These are phyloP conservation scores for Monosporascus ibericus DNA, from an alignment of 2,329 filamentous ascomycete genomes.

Conservation along the genomic window DNA sequence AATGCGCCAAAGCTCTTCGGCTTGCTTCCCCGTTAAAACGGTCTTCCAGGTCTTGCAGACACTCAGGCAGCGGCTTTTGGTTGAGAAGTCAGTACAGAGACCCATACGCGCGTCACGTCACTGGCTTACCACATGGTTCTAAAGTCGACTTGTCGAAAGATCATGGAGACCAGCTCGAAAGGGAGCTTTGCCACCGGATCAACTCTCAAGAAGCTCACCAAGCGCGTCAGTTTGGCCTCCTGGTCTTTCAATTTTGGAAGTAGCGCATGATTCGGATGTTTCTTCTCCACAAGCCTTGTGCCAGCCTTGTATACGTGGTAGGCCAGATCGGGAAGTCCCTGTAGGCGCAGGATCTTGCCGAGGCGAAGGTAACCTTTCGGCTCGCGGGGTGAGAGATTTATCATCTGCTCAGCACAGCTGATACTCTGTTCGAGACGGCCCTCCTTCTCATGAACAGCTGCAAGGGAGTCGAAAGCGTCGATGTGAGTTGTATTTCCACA, in stretches of 20 bases:
- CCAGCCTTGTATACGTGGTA: constrained; percentile 19
- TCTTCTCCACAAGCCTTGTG: constrained; percentile 17
- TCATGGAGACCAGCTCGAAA: constrained; percentile 19
- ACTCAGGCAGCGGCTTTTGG: constrained; percentile 15
- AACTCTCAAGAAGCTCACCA: constrained; percentile 7
- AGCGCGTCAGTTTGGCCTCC: constrained; percentile 10
- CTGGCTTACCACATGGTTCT: constrained; percentile 14
- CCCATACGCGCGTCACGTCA: background rate
- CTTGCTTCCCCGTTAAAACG: constrained; percentile 8
- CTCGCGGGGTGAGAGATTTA: constrained; percentile 21
- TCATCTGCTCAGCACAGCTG: constrained; percentile 16
- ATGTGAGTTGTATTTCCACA: constrained; percentile 19
- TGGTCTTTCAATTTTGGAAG: constrained; percentile 13
- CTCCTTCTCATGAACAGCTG: constrained; percentile 16
- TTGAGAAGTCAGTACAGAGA: background rate
- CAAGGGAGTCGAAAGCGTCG: constrained; percentile 18
- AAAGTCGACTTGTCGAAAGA: constrained; percentile 17
- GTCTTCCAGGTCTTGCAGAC: constrained; percentile 21
- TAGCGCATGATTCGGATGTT: constrained; percentile 14
- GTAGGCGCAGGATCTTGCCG: constrained; percentile 19
- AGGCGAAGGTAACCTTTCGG: constrained; percentile 23
- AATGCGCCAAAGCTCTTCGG: constrained; percentile 14
- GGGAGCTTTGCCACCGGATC: constrained; percentile 19
- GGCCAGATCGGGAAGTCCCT: constrained; percentile 10
- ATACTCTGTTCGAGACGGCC: constrained; percentile 9